Base-by-base conservation (phyloP, 768 basidiomycete species). In the Dioszegia aurantiaca region DNA sequence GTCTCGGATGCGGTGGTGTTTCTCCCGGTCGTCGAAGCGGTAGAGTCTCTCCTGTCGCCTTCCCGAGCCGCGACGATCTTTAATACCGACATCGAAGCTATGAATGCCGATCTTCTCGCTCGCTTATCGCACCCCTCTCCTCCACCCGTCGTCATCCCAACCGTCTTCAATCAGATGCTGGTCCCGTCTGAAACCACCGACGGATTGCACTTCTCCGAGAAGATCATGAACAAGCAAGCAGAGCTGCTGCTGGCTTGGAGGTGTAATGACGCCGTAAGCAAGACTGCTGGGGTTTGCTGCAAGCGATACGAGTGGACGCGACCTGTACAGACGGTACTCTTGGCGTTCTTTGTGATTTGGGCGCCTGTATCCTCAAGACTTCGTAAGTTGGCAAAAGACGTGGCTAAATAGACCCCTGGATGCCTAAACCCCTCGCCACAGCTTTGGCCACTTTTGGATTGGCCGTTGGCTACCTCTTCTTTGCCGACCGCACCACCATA, bases 81-180 rank as follows among this genome's bases (percentile, higher is more conserved):
- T 56, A 80, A 84, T 24, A 82, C 86, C 14, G 89, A 92, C 68
- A 86, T 93, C 55, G 87, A 90, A 66, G 88, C 87, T 39, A 92
- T 95, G 90, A 94, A 95, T 75, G 86, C 87, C 2, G 87, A 89
- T 72, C 80, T 92, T 49, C 80, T 80, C 59, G 87, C 89, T 69
- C 84, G 87, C 52, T 82, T 89, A 21, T 58, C 60, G n/a, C 74
- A 65, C 51, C 55, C 68, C n/a, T 60, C 64, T 47, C 71, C 67
- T 36, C 72, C 74, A 2, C 75, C 75, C 4, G 79, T 88, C 30
- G 81, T 84, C 11, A 78, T 92, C 26, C 88, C 90, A 5, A 79
- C 82, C 26, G 88, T 86, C 1, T 89, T 94, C 78, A 95, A 95
- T 76, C 71, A 81, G 43, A 84, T 95, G 83, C 78, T 89, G 14